Conservation (phyloP, 305 asterid species). For the Solanum hybrid region DNA sequence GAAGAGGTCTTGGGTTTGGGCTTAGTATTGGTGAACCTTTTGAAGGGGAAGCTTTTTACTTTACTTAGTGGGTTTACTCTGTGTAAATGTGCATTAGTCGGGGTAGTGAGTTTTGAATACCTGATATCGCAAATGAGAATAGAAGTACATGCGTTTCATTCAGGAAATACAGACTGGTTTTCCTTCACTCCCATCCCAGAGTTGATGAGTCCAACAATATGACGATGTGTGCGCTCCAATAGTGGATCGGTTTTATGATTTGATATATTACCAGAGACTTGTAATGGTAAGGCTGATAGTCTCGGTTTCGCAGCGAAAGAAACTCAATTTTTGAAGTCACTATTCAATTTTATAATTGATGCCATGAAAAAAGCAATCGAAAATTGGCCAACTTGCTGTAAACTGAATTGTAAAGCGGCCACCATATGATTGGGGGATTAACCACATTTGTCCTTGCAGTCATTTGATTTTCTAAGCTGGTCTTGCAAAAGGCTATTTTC, state of each 20-base stretch:
- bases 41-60: neutral
- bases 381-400: neutral
- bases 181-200: neutral
- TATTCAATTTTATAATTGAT: neutral
- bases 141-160: neutral
- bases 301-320: neutral
- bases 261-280: neutral
- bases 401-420: neutral
- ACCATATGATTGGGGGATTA: neutral
- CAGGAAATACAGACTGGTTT: neutral
- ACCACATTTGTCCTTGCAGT: neutral
- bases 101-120: neutral
- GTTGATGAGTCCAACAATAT: neutral
- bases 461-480: neutral
- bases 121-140: neutral
- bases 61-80: neutral
- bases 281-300: neutral
- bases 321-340: neutral
- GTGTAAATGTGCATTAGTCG: neutral
- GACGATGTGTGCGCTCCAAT: neutral
- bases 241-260: neutral
- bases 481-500: neutral
- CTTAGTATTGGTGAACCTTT: neutral
- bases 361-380: neutral
- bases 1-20: neutral